Conservation (phyloP, 2,329 filamentous ascomycete species). For the Cylindrodendrum hubeiense region DNA sequence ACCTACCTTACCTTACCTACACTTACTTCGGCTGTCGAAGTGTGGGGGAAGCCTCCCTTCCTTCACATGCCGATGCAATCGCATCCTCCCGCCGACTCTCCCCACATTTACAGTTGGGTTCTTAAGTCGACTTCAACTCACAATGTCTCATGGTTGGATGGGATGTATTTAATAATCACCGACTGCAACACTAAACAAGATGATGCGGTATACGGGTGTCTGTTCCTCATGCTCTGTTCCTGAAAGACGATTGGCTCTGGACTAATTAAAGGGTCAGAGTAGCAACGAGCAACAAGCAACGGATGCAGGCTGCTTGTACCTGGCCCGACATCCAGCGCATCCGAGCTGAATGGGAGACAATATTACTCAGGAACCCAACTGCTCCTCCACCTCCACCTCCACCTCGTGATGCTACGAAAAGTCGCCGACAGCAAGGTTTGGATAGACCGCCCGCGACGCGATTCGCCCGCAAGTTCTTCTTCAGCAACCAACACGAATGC, state of each 20-base stretch:
- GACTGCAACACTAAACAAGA: not conserved
- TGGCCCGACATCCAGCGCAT: not conserved
- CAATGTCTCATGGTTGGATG: not conserved
- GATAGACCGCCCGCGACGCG: not conserved
- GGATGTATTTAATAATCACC: not conserved
- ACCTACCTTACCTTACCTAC: too few species aligned
- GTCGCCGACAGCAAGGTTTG: too few species aligned
- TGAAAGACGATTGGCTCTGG: too few species aligned
- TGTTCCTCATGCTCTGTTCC: not conserved
- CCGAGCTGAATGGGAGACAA: not conserved
- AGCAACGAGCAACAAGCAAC: not conserved
- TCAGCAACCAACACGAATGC: not conserved
- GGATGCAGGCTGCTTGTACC: not conserved
- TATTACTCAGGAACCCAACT: not conserved
- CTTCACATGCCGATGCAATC: conserved; percentile 21
- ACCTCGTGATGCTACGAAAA: not conserved
- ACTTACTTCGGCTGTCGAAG: not conserved
- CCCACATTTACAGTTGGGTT: not conserved
- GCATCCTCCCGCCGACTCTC: conserved; percentile 9
- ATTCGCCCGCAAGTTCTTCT: conserved; percentile 3
- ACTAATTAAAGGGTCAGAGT: not conserved
- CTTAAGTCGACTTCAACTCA: not conserved
- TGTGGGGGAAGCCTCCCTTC: conserved; percentile 9
- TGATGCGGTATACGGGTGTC: not conserved
- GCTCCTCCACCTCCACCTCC: not conserved